These are phyloP conservation scores for Colletotrichum agaves DNA, from an alignment of 2,329 filamentous ascomycete species.

Conservation along the genomic window DNA sequence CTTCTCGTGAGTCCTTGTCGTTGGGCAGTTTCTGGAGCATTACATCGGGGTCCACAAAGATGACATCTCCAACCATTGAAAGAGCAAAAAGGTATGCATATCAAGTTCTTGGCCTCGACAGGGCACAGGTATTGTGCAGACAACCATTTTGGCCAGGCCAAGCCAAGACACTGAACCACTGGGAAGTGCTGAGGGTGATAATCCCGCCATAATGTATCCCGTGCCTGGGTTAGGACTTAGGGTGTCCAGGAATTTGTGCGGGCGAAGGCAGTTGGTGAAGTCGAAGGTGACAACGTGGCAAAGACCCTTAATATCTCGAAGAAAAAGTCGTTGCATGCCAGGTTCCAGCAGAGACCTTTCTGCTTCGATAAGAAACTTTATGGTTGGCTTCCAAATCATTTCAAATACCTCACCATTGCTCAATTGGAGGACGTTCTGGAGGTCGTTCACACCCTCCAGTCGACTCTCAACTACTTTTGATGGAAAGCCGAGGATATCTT, in stretches of 20 bases:
- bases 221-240: neutral
- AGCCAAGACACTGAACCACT: neutral
- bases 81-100: neutral
- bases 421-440: neutral
- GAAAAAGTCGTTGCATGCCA: neutral
- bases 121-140: slow-evolving; percentile 2
- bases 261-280: neutral
- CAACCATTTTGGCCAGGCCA: slow-evolving; percentile 6
- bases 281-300: neutral
- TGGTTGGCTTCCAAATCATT: slow-evolving; percentile 7
- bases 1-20: neutral
- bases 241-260: slow-evolving; percentile 3
- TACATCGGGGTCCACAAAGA: neutral
- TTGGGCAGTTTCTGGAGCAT: neutral
- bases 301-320: neutral
- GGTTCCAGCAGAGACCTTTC: slow-evolving; percentile 1
- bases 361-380: slow-evolving; percentile 4
- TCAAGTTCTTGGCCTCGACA: neutral
- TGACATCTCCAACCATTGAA: neutral
- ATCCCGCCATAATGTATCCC: slow-evolving; percentile 3
- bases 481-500: neutral
- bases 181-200: slow-evolving; percentile 12
- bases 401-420: neutral
- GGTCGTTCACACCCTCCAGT: neutral
- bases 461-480: neutral